Base-by-base conservation (phyloP, 83 land plant species). In the Picea abies region DNA sequence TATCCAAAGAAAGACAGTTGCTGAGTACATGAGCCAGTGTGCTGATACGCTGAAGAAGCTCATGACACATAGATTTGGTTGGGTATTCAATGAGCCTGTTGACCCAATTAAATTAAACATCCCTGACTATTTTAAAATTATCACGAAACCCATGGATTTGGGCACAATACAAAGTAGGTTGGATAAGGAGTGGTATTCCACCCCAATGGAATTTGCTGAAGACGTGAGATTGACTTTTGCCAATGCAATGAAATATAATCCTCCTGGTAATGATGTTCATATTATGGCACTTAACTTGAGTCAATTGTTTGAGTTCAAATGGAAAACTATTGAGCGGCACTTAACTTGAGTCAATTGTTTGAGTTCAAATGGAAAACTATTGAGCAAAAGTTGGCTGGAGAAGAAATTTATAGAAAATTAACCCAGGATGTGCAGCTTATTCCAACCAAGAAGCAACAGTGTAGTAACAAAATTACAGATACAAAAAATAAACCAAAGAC, bases 241-340 rank as follows among this genome's bases (percentile, higher is more conserved):
- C 4, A 97, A 97, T 89, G 98, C 96, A 29, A 97, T 95, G 99
- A 84, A 78, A 9, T 97, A 95, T 78, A 97, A 97, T 78, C 98
- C 98, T 80, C 85, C 87, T 11, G 86, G 82, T 0, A 93, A 97
- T 82, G 86, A 85, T 75, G 91, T 89, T 44, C 93, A 95, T 81
- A 26, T 25, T 10, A 89, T 90, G 92, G 99, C 98, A 4, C 76
- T 83, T 82, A 71, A 84, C 4, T 65, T 97, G 29, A 82, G 71
- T 11, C 25, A 78, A 35, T 41, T 90, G 5, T 97, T 95, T 82
- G 85, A 84, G 72, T 77, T 47, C 15, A 82, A 77, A 71, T 97
- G 98, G 95, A 91, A 75, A 58, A 44, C 79, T 39, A 60, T 91
- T 44, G 91, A 86, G 44, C 84, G 25, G 63, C n/a, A n/a, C n/a